These are phyloP conservation scores for Candida pseudoviswanathii DNA, from an alignment of 1,139 yeast species.

Conservation along the genomic window DNA sequence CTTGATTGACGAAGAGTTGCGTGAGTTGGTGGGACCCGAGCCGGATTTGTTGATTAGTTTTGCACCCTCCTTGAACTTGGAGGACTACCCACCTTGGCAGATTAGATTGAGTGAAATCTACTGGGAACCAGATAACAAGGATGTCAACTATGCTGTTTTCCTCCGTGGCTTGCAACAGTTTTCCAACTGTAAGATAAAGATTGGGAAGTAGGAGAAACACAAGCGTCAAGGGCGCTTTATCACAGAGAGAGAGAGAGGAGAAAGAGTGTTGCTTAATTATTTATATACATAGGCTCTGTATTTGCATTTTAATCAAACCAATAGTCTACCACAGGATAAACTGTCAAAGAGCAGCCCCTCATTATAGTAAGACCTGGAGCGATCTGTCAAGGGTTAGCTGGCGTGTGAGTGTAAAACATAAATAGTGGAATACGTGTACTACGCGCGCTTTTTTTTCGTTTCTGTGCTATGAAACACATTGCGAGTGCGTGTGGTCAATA, in stretches of 20 bases:
- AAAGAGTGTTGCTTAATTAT: background rate
- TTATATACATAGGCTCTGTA: background rate
- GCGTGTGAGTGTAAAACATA: background rate
- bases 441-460: background rate
- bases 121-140: constrained; percentile 49
- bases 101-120: constrained; percentile 85
- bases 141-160: constrained; percentile 83
- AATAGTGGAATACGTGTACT: background rate
- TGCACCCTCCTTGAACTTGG: constrained; percentile 83
- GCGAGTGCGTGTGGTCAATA: background rate
- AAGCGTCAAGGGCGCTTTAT: too few relatives aligned
- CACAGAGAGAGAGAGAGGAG: constrained; percentile 1
- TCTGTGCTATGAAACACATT: background rate
- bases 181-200: constrained; percentile 79
- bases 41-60: constrained; percentile 87
- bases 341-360: too few relatives aligned
- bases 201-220: constrained; percentile 58
- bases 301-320: background rate
- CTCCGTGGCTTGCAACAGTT: constrained; percentile 80
- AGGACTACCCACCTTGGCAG: constrained; percentile 99
- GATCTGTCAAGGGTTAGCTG: background rate
- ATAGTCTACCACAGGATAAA: too few relatives aligned
- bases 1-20: constrained; percentile 72
- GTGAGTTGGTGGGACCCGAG: constrained; percentile 79
- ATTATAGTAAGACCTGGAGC: too few relatives aligned